A percentile compares a stretch with the other conserved stretches of the same genome.
phyloP scores from a whole-genome alignment of 805 yeast genomes.

The Candida silvicultrix region DNA sequence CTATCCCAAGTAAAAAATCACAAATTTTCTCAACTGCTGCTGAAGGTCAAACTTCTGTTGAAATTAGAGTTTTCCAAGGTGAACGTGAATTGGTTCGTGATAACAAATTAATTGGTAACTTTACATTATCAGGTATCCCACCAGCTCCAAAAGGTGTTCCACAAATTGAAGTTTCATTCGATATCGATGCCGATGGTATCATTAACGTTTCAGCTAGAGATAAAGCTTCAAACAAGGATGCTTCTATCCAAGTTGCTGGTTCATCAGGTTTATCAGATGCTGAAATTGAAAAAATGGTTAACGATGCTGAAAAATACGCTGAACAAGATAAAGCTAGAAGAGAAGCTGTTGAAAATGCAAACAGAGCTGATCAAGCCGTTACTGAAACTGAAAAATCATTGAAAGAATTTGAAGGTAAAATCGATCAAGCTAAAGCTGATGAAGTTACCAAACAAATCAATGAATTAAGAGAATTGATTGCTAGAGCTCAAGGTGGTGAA shows the following conservation, averaged over 20 bases:
- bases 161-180: conserved; percentile 71
- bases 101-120: conserved; percentile 73
- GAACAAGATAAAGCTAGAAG: conserved; percentile 51
- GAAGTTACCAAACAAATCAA: conserved; percentile 34
- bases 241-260: conserved; percentile 60
- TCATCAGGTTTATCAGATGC: conserved; percentile 56
- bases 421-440: conserved; percentile 49
- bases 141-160: conserved; percentile 78
- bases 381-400: conserved; percentile 87
- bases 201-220: conserved; percentile 82
- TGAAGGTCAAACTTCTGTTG: conserved; percentile 80
- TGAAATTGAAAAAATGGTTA: conserved; percentile 55
- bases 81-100: conserved; percentile 75
- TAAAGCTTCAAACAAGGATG: conserved; percentile 75
- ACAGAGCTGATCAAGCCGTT: conserved; percentile 75
- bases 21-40: conserved; percentile 76
- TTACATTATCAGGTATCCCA: conserved; percentile 67
- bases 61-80: conserved; percentile 74
- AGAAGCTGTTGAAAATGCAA: conserved; percentile 67
- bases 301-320: conserved; percentile 55
- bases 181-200: conserved; percentile 77
- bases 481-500: conserved; percentile 64
- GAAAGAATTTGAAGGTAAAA: conserved; percentile 63
- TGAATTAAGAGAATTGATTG: conserved; percentile 64
- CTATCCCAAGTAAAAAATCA: conserved; percentile 69